Evolutionary conservation across 352 stramenopile species (phyloP).

Genomic region (Pythium periplocum): DNA sequence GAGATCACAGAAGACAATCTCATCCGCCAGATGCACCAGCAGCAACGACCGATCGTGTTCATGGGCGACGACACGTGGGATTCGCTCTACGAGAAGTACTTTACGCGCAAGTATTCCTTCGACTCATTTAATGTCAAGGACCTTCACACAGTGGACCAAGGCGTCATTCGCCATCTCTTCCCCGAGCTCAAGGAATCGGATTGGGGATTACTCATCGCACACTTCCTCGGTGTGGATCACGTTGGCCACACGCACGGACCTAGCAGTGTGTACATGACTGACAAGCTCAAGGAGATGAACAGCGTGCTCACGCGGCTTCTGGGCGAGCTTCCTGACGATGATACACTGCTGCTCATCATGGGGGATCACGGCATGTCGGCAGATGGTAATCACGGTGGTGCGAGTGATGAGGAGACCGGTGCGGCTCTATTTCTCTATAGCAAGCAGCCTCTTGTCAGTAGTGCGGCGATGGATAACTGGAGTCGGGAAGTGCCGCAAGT

Average conservation of each 20-base stretch:
- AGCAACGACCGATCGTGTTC: slow-evolving; percentile 83
- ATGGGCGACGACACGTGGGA: slow-evolving; percentile 99
- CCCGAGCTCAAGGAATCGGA: slow-evolving; percentile 53
- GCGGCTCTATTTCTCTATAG: slow-evolving; percentile 94
- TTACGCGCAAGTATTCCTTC: slow-evolving; percentile 91
- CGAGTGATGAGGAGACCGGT: slow-evolving; percentile 92
- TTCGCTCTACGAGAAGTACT: slow-evolving; percentile 89
- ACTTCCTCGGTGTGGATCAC: slow-evolving; percentile 95
- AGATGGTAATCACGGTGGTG: slow-evolving; percentile 97
- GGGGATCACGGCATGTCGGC: slow-evolving; percentile 99
- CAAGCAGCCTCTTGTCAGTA: slow-evolving; percentile 31
- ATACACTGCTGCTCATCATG: slow-evolving; percentile 90
- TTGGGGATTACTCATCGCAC: slow-evolving; percentile 82
- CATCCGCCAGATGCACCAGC: slow-evolving; percentile 80
- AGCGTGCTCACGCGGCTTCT: slow-evolving; percentile 74
- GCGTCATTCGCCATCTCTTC: slow-evolving; percentile 74
- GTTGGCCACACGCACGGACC: slow-evolving; percentile 97
- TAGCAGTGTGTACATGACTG: slow-evolving; percentile 90
- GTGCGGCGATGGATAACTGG: slow-evolving; percentile 5
- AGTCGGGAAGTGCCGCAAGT: slow-evolving; percentile 85
- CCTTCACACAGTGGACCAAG: slow-evolving; percentile 97
- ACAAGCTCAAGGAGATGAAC: slow-evolving; percentile 97
- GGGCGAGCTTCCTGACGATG: slow-evolving; percentile 46
- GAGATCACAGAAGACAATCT: slow-evolving; percentile 96
- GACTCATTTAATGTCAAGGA: slow-evolving; percentile 99